Evolutionary conservation across 495 filamentous ascomycete genomes (phyloP).

Genomic region (Poronia punctata): DNA sequence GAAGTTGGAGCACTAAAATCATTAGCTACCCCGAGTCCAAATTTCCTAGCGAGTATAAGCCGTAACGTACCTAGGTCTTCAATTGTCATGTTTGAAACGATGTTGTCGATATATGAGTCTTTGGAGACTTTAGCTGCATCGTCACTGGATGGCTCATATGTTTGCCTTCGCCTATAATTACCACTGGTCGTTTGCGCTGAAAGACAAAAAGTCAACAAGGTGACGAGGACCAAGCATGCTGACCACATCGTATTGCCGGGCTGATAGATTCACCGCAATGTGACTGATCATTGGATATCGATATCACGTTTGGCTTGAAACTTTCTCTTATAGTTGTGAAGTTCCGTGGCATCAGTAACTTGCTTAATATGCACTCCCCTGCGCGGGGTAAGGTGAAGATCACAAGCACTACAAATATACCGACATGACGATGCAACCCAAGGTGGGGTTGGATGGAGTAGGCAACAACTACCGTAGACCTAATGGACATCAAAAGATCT

Average conservation of each 20-base stretch:
- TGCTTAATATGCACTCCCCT: background rate
- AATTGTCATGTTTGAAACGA: slow-evolving; percentile 26
- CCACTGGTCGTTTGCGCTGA: background rate
- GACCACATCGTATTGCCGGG: background rate
- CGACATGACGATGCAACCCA: background rate
- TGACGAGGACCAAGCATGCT: background rate
- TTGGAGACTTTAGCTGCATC: slow-evolving; percentile 6
- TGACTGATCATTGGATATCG: background rate
- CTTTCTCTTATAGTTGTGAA: background rate
- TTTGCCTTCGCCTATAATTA: background rate
- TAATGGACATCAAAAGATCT: too few species aligned
- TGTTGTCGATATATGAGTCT: slow-evolving; percentile 13
- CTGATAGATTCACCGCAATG: background rate
- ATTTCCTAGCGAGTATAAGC: background rate
- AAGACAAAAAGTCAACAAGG: background rate
- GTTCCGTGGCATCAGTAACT: background rate
- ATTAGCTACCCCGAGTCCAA: background rate
- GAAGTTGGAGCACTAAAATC: slow-evolving; percentile 28
- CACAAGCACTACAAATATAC: background rate
- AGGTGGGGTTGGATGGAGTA: slow-evolving; percentile 1
- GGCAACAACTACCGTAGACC: background rate
- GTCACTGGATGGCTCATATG: background rate
- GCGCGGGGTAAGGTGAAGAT: slow-evolving; percentile 6
- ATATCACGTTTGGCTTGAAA: background rate
- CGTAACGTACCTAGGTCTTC: slow-evolving; percentile 20